Conservation (phyloP, 352 stramenopile genomes). For the Phytophthora parvispora region DNA sequence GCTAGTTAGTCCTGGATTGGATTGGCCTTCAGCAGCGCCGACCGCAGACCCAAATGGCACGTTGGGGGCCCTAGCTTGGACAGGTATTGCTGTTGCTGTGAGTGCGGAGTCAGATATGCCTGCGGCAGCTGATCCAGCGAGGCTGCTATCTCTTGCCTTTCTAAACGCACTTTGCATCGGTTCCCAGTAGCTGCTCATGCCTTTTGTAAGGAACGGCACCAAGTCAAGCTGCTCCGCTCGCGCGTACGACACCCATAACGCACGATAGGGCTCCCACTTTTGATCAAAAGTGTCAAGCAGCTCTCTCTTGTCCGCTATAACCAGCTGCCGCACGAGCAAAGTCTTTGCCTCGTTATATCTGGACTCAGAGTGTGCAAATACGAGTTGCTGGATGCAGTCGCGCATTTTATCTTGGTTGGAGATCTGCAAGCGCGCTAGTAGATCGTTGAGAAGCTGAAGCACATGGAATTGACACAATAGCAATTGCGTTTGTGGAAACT, state of each 20-base stretch:
- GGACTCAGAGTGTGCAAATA: slow-evolving; percentile 63
- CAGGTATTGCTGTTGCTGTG: background rate
- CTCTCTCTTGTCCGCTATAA: slow-evolving; percentile 44
- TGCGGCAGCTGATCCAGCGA: slow-evolving; percentile 7
- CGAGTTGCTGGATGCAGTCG: slow-evolving; percentile 67
- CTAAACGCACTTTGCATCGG: slow-evolving; percentile 70
- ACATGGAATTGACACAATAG: slow-evolving; percentile 80
- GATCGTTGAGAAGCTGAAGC: slow-evolving; percentile 68
- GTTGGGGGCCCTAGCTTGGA: background rate
- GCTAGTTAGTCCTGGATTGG: background rate
- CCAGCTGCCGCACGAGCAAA: slow-evolving; percentile 51
- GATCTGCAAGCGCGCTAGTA: slow-evolving; percentile 29
- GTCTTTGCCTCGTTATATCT: slow-evolving; percentile 63
- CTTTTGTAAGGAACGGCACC: slow-evolving; percentile 71
- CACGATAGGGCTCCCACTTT: slow-evolving; percentile 70
- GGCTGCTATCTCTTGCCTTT: slow-evolving; percentile 25
- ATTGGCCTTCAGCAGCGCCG: background rate
- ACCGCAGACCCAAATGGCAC: background rate
- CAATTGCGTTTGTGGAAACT: slow-evolving; percentile 68
- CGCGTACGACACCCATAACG: slow-evolving; percentile 72
- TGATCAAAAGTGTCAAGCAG: slow-evolving; percentile 59
- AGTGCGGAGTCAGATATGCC: background rate
- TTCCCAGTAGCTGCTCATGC: slow-evolving; percentile 73
- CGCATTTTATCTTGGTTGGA: slow-evolving; percentile 51
- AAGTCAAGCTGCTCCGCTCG: slow-evolving; percentile 72